Conservation (phyloP, 768 basidiomycete genomes). For the Cystobasidium tubakii region DNA sequence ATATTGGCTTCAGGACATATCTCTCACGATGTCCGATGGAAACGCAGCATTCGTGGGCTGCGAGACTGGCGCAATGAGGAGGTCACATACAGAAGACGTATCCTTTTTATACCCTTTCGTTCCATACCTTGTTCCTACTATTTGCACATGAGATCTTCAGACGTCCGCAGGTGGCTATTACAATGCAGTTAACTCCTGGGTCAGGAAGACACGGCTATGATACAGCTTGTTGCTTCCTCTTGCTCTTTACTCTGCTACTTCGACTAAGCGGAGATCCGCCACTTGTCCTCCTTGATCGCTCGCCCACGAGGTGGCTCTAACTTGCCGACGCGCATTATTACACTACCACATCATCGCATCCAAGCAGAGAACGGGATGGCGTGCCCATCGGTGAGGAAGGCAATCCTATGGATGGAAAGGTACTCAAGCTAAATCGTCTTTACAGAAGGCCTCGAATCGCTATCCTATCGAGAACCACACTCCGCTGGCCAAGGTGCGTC, state of each 20-base stretch:
- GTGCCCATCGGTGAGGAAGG: not conserved
- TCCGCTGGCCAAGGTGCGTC: constrained; percentile 26
- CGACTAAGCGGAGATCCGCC: no score
- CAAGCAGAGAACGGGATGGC: not conserved
- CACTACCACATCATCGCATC: no score
- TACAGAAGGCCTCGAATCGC: not conserved
- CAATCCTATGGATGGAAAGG: no score
- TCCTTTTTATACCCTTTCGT: constrained; percentile 2
- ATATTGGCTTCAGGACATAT: not conserved
- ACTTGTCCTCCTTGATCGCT: not conserved
- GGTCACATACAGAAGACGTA: no score
- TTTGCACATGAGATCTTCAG: no score
- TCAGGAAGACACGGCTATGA: no score
- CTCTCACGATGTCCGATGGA: not conserved
- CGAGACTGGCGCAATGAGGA: not conserved
- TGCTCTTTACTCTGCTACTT: no score
- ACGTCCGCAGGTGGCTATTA: no score
- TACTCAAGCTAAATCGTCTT: not conserved
- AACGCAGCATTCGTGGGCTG: not conserved
- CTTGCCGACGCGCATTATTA: no score
- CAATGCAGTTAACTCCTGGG: no score
- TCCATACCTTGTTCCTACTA: not conserved
- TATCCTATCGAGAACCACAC: constrained; percentile 21
- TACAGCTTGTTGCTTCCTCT: no score
- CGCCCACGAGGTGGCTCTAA: no score